Evolutionary conservation across 1,139 yeast genomes (phyloP), one percentile per base, ranked within the genome.

Genomic region (Suhomyces maxii): DNA sequence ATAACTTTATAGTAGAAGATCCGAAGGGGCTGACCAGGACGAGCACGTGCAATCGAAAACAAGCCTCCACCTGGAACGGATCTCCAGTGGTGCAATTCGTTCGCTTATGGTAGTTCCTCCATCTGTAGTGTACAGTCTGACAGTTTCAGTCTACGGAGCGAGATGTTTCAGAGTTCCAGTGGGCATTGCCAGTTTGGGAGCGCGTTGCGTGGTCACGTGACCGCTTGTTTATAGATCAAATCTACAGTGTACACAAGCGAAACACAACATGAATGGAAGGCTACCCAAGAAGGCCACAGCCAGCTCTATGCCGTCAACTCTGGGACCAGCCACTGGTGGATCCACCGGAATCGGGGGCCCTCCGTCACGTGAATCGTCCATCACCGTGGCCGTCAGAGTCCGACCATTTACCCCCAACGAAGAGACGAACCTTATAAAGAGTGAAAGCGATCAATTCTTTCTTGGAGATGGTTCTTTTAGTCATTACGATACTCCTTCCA

Each of bases 371-470:
- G 85, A 84, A 60, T 83, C 91, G 3, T 84, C 93, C 1, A 85
- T 86, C 42, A 75, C 83, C 10, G 96, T 88, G 11, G 84, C 91
- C 2, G 93, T 87, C 4, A 67, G 97, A 40, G 95, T 90, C 6
- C 73, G 97, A 49, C 97, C 97, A 2, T 89, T 89, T 66, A 88
- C 95, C 1, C 59, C 64, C 2, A 56, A 64, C 1, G 96, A 89
- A 63, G 59, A 65, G 25, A 58, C 72, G 26, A 79, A 76, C 50
- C 66, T 84, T 40, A 64, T 77, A 0, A 61, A 58, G 33, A 56
- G 61, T 6, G 69, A 68, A 10, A 65, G 62, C 14, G 74, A 69
- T 48, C 58, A 63, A 57, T 58, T 74, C 39, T 80, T 83, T 52
- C 67, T 79, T 23, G 84, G 87, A 3, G 86, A 81, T 53, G 89